phyloP scores from a whole-genome alignment of 768 basidiomycete genomes.

The Leucosporidium yakuticum region DNA sequence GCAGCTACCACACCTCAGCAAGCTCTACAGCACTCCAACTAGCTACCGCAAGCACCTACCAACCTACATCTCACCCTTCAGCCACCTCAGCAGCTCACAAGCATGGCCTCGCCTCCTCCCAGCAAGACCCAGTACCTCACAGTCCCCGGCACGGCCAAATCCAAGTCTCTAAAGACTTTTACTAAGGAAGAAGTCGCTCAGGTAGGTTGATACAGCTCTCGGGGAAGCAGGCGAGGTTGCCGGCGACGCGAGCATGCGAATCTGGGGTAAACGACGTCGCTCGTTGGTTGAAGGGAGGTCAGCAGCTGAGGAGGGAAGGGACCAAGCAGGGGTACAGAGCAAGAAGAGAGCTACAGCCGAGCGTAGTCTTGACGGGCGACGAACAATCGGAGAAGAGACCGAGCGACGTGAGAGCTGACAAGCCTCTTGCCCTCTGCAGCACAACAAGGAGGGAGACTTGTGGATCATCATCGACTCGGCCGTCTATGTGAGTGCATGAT shows the following conservation, averaged over 20 bases:
- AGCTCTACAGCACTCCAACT: too few relatives aligned
- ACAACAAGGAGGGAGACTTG: constrained; percentile 73
- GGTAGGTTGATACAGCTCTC: neutral
- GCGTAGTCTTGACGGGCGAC: too few relatives aligned
- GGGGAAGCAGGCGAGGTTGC: neutral
- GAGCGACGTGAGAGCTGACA: too few relatives aligned
- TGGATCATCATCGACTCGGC: constrained; percentile 62
- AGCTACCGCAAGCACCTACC: too few relatives aligned
- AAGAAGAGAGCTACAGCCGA: too few relatives aligned
- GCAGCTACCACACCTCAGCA: too few relatives aligned
- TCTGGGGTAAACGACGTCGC: neutral
- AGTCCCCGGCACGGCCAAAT: constrained; percentile 21
- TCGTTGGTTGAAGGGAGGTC: neutral
- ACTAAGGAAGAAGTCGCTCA: constrained; percentile 21
- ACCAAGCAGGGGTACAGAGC: too few relatives aligned
- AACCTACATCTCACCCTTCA: too few relatives aligned
- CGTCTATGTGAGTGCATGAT: constrained; percentile 17
- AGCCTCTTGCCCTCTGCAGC: constrained; percentile 46
- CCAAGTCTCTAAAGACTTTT: constrained; percentile 24
- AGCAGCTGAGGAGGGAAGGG: too few relatives aligned
- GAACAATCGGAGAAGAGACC: too few relatives aligned
- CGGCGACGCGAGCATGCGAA: neutral
- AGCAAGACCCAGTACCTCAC: constrained; percentile 17
- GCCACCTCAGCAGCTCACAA: too few relatives aligned
- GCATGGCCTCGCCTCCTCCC: neutral